Evolutionary conservation across 331 rosid species (phyloP).

Genomic region (Rosa hybrid): DNA sequence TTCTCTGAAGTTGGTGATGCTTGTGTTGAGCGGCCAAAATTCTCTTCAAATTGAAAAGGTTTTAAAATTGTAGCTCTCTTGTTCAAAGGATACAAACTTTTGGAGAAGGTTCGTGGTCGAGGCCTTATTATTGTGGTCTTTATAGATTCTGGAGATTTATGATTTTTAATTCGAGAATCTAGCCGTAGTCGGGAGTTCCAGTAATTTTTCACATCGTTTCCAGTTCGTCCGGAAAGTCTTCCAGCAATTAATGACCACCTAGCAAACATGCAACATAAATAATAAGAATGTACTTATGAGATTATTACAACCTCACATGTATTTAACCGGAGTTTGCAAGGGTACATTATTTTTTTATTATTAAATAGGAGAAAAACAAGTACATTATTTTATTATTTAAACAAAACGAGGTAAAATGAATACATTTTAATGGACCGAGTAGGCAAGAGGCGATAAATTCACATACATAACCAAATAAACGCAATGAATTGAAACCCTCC

Average conservation of each 20-base stretch:
- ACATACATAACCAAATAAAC: too few relatives aligned
- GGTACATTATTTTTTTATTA: too few relatives aligned
- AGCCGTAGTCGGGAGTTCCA: constrained; percentile 31
- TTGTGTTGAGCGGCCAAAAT: neutral
- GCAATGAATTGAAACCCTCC: too few relatives aligned
- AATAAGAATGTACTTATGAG: neutral
- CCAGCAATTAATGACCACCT: constrained; percentile 50
- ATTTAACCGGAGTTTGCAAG: too few relatives aligned
- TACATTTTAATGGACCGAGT: too few relatives aligned
- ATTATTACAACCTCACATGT: neutral
- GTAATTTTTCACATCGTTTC: constrained; percentile 44
- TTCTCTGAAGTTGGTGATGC: neutral
- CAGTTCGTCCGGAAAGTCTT: constrained; percentile 48
- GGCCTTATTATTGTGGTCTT: neutral
- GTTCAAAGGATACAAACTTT: neutral
- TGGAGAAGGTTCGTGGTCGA: neutral
- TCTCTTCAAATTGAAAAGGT: neutral
- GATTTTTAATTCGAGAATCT: neutral
- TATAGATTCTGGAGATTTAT: neutral
- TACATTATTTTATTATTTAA: too few relatives aligned
- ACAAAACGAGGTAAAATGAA: too few relatives aligned
- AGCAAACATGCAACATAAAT: too few relatives aligned
- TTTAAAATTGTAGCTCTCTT: neutral
- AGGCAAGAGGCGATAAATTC: too few relatives aligned
- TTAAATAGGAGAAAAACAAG: too few relatives aligned